phyloP scores from a whole-genome alignment of 176 grass and related monocot species.

The Ensete glaucum region DNA sequence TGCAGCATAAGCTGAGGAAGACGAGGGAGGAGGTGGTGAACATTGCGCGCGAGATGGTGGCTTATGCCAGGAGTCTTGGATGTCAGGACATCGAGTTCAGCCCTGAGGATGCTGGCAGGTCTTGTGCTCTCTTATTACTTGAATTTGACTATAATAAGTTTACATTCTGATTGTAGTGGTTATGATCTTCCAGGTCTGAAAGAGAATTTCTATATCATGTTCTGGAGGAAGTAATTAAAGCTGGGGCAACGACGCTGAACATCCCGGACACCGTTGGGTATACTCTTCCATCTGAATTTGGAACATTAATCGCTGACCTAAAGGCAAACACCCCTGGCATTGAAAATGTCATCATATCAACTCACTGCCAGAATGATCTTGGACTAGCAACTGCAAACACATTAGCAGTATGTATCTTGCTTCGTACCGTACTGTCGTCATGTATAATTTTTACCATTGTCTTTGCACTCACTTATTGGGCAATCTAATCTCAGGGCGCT shows the following conservation, averaged over 20 bases:
- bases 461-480: slow-evolving; percentile 29
- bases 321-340: slow-evolving; percentile 85
- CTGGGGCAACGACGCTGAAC: slow-evolving; percentile 90
- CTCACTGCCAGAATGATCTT: slow-evolving; percentile 97
- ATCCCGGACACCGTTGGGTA: slow-evolving; percentile 96
- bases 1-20: slow-evolving; percentile 27
- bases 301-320: slow-evolving; percentile 72
- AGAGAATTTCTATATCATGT: slow-evolving; percentile 85
- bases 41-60: slow-evolving; percentile 32
- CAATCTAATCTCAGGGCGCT: slow-evolving; percentile 56
- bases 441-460: not conserved
- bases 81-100: slow-evolving; percentile 85
- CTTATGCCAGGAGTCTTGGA: slow-evolving; percentile 70
- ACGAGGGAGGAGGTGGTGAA: slow-evolving; percentile 26
- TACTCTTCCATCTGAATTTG: slow-evolving; percentile 77
- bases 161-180: not conserved
- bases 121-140: not conserved
- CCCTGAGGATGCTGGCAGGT: slow-evolving; percentile 93
- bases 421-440: slow-evolving; percentile 9
- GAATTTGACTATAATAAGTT: not conserved
- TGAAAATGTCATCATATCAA: slow-evolving; percentile 88
- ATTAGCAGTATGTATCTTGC: slow-evolving; percentile 51
- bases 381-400: slow-evolving; percentile 92
- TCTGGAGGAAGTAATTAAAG: slow-evolving; percentile 89
- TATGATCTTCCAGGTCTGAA: slow-evolving; percentile 45